Evolutionary conservation across 306 rosid species (phyloP), one percentile per base, ranked within the genome.

Genomic region (Gynostemma pentaphyllum): DNA sequence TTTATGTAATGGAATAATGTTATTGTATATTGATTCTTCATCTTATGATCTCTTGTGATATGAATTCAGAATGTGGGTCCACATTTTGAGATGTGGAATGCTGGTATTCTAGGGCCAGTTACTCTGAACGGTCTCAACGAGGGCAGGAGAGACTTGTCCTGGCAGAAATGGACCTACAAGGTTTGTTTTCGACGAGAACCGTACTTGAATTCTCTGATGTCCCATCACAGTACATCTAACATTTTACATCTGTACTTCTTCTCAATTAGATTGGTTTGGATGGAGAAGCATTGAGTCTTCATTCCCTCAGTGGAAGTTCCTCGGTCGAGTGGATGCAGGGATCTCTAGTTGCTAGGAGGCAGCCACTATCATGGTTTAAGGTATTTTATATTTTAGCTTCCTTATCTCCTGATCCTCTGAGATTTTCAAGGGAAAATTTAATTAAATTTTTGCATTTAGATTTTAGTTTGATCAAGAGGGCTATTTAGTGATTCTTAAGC

Each of bases 111-210:
- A 19, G 97, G 99, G 52, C 99, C 97, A 14, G 80, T 88, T 64
- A 53, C 91, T 24, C 75, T 94, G 70, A 78, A 62, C 54, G 97
- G 90, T 76, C 97, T 94, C 59, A 80, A 88, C n/a, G 94, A 84
- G 76, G 97, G 99, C 41, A 82, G 80, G 70, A 84, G 95, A 74
- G 99, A 88, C 80, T 85, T 88, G 77, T 78, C 94, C 28, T 88
- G 99, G 99, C 99, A 88, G 82, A 94, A 94, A 67, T 89, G 99
- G 97, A 75, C 99, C 39, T 94, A 94, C 83, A 88, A 94, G 97
- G 97, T 92, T 73, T 51, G 39, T 55, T 44, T 68, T 71, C 46
- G n/a, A n/a, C 24, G 40, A n/a, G 10, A 69, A 2, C 48, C 9
- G 49, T 27, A 53, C 61, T 29, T 2, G 14, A 55, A 16, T 28